A percentile compares a stretch with the other conserved stretches of the same genome.
Conservation (phyloP, 2,329 filamentous ascomycete genomes). For the Calonectria honghensis region DNA sequence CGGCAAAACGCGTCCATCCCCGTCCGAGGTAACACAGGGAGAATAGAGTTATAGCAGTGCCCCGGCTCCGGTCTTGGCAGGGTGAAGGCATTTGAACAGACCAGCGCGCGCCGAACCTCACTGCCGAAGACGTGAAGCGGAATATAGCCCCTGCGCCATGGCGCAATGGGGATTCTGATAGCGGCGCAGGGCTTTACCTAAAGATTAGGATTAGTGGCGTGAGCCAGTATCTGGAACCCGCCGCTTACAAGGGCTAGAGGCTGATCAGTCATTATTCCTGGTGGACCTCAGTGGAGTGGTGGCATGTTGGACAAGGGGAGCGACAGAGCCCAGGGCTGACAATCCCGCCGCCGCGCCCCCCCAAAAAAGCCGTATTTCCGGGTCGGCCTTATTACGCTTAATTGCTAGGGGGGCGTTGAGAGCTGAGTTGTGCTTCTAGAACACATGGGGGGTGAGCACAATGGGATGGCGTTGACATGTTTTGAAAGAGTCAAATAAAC, state of each 20-base stretch:
- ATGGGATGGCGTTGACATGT: no score
- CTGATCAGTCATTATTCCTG: slow-evolving; percentile 16
- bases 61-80: slow-evolving; percentile 1
- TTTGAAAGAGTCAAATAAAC: background rate
- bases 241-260: slow-evolving; percentile 2
- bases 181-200: slow-evolving; percentile 21
- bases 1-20: background rate
- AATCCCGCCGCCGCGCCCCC: slow-evolving; percentile 22
- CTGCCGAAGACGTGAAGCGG: slow-evolving; percentile 6
- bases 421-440: background rate
- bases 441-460: background rate
- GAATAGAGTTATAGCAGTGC: background rate
- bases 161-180: background rate
- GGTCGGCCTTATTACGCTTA: slow-evolving; percentile 7
- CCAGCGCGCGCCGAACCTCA: background rate
- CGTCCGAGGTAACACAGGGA: background rate
- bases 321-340: slow-evolving; percentile 13
- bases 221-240: slow-evolving; percentile 9
- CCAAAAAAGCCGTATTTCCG: slow-evolving; percentile 32
- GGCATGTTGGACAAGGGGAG: slow-evolving; percentile 19
- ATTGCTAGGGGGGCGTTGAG: background rate
- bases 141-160: background rate
- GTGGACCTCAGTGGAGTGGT: slow-evolving; percentile 24
- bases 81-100: background rate
- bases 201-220: slow-evolving; percentile 22